Conservation (phyloP, 129 eudicot species). For the Heracleum sosnowskyi region DNA sequence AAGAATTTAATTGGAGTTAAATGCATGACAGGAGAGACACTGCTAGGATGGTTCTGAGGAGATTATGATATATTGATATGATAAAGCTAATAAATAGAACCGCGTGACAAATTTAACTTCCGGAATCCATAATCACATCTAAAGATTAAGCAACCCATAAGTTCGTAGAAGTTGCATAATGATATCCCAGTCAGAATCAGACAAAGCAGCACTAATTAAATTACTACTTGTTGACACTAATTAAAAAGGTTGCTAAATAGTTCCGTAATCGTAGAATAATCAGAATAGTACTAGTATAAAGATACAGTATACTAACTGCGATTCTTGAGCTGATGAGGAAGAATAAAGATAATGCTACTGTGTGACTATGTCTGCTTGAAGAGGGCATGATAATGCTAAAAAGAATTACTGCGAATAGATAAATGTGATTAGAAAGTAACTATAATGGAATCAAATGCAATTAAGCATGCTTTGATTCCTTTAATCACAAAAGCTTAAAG, state of each 20-base stretch:
- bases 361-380: conserved; percentile 4
- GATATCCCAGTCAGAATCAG: conserved; percentile 6
- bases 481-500: conserved; percentile 26
- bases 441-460: conserved; percentile 39
- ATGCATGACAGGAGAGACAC: conserved; percentile 44
- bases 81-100: conserved; percentile 12
- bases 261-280: not conserved
- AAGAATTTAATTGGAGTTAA: conserved; percentile 20
- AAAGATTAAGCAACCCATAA: conserved; percentile 1
- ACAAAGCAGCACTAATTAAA: not conserved
- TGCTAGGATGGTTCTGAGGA: conserved; percentile 29
- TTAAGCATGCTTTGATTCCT: conserved; percentile 53
- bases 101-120: conserved; percentile 7
- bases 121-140: not conserved
- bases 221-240: not conserved
- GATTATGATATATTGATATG: conserved; percentile 18
- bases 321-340: conserved; percentile 1
- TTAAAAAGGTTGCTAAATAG: not conserved
- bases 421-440: conserved; percentile 19
- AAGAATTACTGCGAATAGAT: conserved; percentile 5
- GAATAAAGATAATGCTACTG: conserved; percentile 6
- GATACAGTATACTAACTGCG: not conserved
- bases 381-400: conserved; percentile 9
- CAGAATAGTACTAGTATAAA: not conserved
- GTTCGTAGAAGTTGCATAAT: conserved; percentile 3